A percentile compares a stretch with the other conserved stretches of the same genome.
phyloP scores from a whole-genome alignment of 495 filamentous ascomycete genomes.

The Trichoderma orchidacearum region DNA sequence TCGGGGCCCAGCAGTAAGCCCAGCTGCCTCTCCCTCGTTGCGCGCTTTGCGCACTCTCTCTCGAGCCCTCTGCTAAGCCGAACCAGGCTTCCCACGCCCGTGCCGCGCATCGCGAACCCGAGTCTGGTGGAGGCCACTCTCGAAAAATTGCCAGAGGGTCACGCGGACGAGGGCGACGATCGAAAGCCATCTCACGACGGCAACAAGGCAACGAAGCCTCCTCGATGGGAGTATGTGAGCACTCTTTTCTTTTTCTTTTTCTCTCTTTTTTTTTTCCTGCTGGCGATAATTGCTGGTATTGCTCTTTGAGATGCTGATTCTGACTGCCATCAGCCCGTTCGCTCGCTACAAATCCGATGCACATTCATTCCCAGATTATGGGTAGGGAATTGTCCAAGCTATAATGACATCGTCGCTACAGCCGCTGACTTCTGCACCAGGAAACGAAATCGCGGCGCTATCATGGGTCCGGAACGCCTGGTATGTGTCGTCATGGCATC shows the following conservation, averaged over 20 bases:
- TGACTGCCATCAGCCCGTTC: neutral
- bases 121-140: neutral
- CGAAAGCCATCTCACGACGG: neutral
- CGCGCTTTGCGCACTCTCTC: neutral
- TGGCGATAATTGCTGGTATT: too few relatives aligned
- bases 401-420: neutral
- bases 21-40: neutral
- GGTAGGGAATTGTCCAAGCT: neutral
- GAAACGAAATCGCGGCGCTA: neutral
- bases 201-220: neutral
- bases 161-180: neutral
- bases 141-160: neutral
- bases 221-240: neutral
- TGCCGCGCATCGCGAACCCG: neutral
- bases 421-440: neutral
- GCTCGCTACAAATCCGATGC: constrained; percentile 1
- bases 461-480: neutral
- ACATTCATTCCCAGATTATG: constrained; percentile 2
- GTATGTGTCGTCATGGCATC: neutral
- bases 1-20: neutral
- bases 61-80: neutral
- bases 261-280: neutral
- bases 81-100: neutral
- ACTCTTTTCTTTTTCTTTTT: neutral
- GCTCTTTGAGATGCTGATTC: neutral